These are phyloP conservation scores for Aspergillus incahuasiensis DNA, from an alignment of 495 filamentous ascomycete species.

Conservation along the genomic window DNA sequence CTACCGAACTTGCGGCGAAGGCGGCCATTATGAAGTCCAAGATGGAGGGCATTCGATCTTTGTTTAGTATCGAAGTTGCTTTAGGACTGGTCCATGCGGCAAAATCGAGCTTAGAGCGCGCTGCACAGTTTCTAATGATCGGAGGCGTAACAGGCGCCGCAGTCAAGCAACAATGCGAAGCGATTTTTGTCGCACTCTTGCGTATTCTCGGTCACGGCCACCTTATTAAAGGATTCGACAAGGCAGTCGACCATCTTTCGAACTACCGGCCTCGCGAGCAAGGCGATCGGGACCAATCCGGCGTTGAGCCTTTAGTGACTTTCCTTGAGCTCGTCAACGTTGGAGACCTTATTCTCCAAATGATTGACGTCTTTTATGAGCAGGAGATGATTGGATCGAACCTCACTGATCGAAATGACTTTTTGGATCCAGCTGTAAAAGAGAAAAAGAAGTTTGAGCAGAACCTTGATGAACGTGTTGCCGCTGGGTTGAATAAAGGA, in stretches of 20 bases:
- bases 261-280: slow-evolving; percentile 88
- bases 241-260: slow-evolving; percentile 84
- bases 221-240: slow-evolving; percentile 85
- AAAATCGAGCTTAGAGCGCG: slow-evolving; percentile 84
- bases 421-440: slow-evolving; percentile 81
- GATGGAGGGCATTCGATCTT: slow-evolving; percentile 84
- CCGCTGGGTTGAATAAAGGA: slow-evolving; percentile 91
- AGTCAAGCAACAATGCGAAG: slow-evolving; percentile 84
- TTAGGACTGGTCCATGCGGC: slow-evolving; percentile 82
- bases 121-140: slow-evolving; percentile 72
- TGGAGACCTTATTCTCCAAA: slow-evolving; percentile 95
- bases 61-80: slow-evolving; percentile 96
- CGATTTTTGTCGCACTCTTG: slow-evolving; percentile 80
- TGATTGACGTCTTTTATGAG: slow-evolving; percentile 98
- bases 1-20: slow-evolving; percentile 89
- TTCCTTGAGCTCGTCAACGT: slow-evolving; percentile 98
- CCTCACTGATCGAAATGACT: slow-evolving; percentile 89
- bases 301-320: slow-evolving; percentile 87
- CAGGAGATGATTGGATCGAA: slow-evolving; percentile 81
- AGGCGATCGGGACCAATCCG: slow-evolving; percentile 60
- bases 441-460: slow-evolving; percentile 99
- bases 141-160: slow-evolving; percentile 75
- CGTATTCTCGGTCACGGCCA: slow-evolving; percentile 82
- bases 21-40: slow-evolving; percentile 93
- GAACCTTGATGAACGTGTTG: slow-evolving; percentile 96